Percentiles rank a stretch among this genome's conserved stretches.
Evolutionary conservation across 441 rosid genomes (phyloP).

Genomic region (Croton setiger): DNA sequence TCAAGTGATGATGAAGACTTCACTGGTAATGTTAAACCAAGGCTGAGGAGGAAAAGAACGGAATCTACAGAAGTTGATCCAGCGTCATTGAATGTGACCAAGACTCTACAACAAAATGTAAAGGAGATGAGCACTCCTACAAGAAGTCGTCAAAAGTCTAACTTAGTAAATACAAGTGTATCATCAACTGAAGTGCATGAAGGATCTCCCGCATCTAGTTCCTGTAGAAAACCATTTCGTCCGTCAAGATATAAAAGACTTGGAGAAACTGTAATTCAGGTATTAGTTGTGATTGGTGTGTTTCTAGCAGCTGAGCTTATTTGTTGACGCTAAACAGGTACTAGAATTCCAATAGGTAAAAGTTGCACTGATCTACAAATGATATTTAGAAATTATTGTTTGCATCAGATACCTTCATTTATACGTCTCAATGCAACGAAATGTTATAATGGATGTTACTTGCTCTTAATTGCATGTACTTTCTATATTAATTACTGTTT

Average conservation of each 20-base stretch:
- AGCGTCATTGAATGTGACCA: slow-evolving; percentile 26
- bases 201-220: slow-evolving; percentile 32
- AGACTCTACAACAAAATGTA: slow-evolving; percentile 20
- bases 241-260: slow-evolving; percentile 46
- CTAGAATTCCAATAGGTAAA: slow-evolving; percentile 3
- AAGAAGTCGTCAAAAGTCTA: slow-evolving; percentile 24
- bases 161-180: slow-evolving; percentile 22
- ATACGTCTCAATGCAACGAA: neutral
- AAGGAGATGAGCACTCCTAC: too few relatives aligned
- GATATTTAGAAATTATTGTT: neutral
- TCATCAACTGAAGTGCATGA: slow-evolving; percentile 25
- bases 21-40: slow-evolving; percentile 33
- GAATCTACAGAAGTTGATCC: slow-evolving; percentile 25
- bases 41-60: slow-evolving; percentile 36
- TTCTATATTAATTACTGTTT: neutral
- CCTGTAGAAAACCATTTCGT: slow-evolving; percentile 30
- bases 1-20: slow-evolving; percentile 80
- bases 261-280: slow-evolving; percentile 64
- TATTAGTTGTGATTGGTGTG: slow-evolving; percentile 24
- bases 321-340: neutral
- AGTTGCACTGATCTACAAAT: neutral
- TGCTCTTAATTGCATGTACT: neutral
- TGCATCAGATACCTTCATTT: neutral
- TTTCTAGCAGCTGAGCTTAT: slow-evolving; percentile 10
- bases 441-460: neutral